phyloP scores from a whole-genome alignment of 2,329 filamentous ascomycete species.

The Cryphonectria parasitica region DNA sequence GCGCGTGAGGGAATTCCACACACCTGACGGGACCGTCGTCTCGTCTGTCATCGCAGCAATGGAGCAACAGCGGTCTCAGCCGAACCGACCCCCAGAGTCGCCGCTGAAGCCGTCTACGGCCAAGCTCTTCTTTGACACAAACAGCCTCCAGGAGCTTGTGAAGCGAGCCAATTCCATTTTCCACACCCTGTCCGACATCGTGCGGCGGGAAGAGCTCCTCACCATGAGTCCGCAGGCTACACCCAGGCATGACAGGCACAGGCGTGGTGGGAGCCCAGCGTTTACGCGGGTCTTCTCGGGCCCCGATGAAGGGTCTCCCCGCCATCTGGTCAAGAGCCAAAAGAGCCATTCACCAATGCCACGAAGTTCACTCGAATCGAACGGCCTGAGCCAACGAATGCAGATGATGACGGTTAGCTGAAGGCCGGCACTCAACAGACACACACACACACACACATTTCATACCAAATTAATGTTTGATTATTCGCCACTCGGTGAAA shows the following conservation, averaged over 20 bases:
- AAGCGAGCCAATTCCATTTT: conserved; percentile 64
- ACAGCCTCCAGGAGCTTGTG: conserved; percentile 68
- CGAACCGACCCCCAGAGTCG: conserved; percentile 43
- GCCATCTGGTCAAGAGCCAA: conserved; percentile 54
- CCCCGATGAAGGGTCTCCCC: conserved; percentile 59
- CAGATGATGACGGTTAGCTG: conserved; percentile 68
- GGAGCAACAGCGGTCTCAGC: conserved; percentile 56
- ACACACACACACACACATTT: not conserved
- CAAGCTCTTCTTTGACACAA: conserved; percentile 70
- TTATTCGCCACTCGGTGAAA: conserved; percentile 18
- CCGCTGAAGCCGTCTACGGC: conserved; percentile 46
- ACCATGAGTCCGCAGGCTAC: conserved; percentile 60
- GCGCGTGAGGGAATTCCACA: conserved; percentile 34
- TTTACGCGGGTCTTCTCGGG: conserved; percentile 70
- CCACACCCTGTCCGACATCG: conserved; percentile 61
- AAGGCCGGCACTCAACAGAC: conserved; percentile 27
- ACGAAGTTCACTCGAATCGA: conserved; percentile 54
- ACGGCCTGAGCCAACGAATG: conserved; percentile 56
- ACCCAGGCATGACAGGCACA: conserved; percentile 49
- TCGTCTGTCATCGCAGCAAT: conserved; percentile 67
- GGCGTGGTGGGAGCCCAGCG: conserved; percentile 64
- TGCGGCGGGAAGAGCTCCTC: conserved; percentile 62
- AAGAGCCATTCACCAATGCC: conserved; percentile 58
- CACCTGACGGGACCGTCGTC: conserved; percentile 52
- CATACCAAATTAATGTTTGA: conserved; percentile 29